Evolutionary conservation across 177 flowering plant genomes (phyloP).

Genomic region (Tripterygium wilfordii): DNA sequence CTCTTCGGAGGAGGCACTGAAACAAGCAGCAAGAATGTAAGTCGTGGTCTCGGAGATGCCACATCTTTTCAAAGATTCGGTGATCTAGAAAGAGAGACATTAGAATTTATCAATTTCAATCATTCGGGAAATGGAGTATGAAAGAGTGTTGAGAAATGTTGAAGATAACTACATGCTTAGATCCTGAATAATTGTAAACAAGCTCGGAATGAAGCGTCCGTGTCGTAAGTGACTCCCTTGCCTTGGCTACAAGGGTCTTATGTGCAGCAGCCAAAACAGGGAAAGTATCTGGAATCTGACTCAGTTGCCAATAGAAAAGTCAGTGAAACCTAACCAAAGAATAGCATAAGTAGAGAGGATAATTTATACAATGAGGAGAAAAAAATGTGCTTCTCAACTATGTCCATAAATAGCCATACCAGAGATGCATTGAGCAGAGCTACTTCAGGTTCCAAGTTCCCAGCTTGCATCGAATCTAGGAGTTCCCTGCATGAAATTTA

Average conservation of each 20-base stretch:
- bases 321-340: conserved; percentile 6
- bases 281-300: conserved; percentile 83
- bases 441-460: conserved; percentile 70
- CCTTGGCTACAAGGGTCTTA: conserved; percentile 69
- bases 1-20: conserved; percentile 68
- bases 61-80: conserved; percentile 88
- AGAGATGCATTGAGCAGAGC: conserved; percentile 83
- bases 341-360: not conserved
- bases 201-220: conserved; percentile 92
- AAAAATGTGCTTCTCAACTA: not conserved
- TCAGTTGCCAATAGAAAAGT: not conserved
- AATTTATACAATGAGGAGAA: not conserved
- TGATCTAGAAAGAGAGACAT: conserved; percentile 41
- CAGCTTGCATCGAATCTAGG: conserved; percentile 66
- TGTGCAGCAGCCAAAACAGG: conserved; percentile 93
- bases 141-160: not conserved
- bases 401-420: conserved; percentile 27
- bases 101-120: not conserved
- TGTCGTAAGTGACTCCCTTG: conserved; percentile 72
- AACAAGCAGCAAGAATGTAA: conserved; percentile 78
- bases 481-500: conserved; percentile 58
- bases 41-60: conserved; percentile 73
- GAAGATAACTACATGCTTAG: conserved; percentile 66
- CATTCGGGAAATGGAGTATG: not conserved
- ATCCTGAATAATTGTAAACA: conserved; percentile 87